Base-by-base conservation (phyloP, 176 grass and related monocot genomes). In the Areca catechu region DNA sequence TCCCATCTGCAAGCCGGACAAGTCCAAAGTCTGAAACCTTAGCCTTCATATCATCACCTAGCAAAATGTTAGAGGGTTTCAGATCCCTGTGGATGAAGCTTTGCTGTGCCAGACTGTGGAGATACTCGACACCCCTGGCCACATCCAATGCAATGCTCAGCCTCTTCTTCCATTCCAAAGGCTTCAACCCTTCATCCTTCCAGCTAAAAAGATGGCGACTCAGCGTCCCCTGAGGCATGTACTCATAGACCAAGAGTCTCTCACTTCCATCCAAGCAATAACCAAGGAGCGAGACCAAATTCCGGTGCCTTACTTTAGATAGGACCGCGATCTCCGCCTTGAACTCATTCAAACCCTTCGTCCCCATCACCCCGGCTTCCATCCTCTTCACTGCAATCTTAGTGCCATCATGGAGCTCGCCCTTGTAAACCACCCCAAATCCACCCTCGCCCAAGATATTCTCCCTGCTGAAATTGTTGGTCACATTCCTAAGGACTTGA, bases 351-450 rank as follows among this genome's bases (percentile, higher is more conserved):
- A 90, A 25, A 48, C 91, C 91, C 73, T 95, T 95, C 20, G 84
- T 86, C 20, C 90, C 90, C 90, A 95, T 95, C 50, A 86, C 77
- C 49, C 91, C 91, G 10, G 86, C 69, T 49, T 95, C 91, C 91
- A 95, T 95, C 29, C 91, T 74, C 67, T 95, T 95, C 21, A 95
- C 91, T 16, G 83, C 91, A 70, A 95, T 95, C 75, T 95, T 95
- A 17, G 86, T 95, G 51, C 86, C 91, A 0, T 95, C 91, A 24
- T 95, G 91, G 55, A 95, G 84, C 71, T 95, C 91, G 15, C 91
- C 91, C 73, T 90, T 95, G 64, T 95, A 95, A 27, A 90, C 91
- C 14, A 80, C 86, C 48, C 91, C 91, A 21, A 95, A 95, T 0
- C 91, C 91, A 54, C 91, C 91, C 20, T 86, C 79, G 23, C 91